These are phyloP conservation scores for Colletotrichum lentis DNA, from an alignment of 2,329 filamentous ascomycete species.

Conservation along the genomic window DNA sequence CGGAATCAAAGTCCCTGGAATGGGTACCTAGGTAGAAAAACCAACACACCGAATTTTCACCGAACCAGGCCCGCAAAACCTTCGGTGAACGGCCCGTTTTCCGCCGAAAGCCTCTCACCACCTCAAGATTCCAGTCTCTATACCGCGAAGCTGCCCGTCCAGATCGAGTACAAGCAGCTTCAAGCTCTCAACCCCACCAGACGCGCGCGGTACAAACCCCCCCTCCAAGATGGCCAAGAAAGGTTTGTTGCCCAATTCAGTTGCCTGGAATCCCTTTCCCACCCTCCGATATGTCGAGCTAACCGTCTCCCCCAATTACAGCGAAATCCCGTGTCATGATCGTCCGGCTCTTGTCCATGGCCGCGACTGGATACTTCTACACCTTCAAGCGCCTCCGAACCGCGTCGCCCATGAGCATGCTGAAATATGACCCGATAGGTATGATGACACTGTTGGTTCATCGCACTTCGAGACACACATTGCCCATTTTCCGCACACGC, in stretches of 20 bases:
- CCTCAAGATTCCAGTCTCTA: slow-evolving; percentile 30
- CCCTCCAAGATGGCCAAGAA: slow-evolving; percentile 39
- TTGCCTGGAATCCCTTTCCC: no score
- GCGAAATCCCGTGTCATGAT: slow-evolving; percentile 91
- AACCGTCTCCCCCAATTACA: slow-evolving; percentile 48
- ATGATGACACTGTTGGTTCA: slow-evolving; percentile 42
- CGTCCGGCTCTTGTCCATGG: slow-evolving; percentile 97
- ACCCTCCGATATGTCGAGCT: not conserved
- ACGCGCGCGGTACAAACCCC: slow-evolving; percentile 10
- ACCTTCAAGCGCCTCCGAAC: slow-evolving; percentile 84
- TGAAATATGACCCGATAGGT: slow-evolving; percentile 99
- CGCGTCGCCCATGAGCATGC: slow-evolving; percentile 88
- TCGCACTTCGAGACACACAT: not conserved
- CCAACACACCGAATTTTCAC: slow-evolving; percentile 7
- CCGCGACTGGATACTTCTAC: slow-evolving; percentile 97
- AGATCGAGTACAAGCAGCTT: slow-evolving; percentile 39
- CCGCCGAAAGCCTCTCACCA: slow-evolving; percentile 22
- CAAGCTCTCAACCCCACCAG: slow-evolving; percentile 19
- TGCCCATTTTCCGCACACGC: not conserved
- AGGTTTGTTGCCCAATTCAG: slow-evolving; percentile 8
- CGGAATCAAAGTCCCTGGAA: not conserved
- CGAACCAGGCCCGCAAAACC: not conserved
- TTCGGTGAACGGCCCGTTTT: slow-evolving; percentile 35
- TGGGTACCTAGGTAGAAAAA: no score
- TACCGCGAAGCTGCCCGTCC: slow-evolving; percentile 18